phyloP scores from a whole-genome alignment of 495 filamentous ascomycete genomes.

The Apodospora peruviana region DNA sequence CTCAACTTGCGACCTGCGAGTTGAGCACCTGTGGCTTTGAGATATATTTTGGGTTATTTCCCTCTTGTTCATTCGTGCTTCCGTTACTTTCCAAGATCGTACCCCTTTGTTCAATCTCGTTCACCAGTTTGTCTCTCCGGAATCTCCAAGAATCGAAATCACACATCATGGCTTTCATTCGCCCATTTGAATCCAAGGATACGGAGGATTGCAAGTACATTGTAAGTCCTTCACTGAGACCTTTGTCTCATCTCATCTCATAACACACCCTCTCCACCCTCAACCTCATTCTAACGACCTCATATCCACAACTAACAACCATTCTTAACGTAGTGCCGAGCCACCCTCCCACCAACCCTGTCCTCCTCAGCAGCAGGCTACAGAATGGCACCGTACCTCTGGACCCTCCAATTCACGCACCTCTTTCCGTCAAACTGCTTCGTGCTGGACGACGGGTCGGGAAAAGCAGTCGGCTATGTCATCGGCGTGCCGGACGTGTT shows the following conservation, averaged over 20 bases:
- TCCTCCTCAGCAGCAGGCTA: constrained; percentile 14
- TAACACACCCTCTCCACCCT: neutral
- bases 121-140: neutral
- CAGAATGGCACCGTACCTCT: constrained; percentile 35
- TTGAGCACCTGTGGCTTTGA: too few relatives aligned
- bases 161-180: constrained; percentile 29
- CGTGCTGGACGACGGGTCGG: constrained; percentile 35
- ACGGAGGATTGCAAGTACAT: constrained; percentile 29
- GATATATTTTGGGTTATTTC: too few relatives aligned
- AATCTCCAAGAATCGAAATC: neutral
- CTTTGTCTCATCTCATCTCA: neutral
- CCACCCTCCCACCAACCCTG: constrained; percentile 33
- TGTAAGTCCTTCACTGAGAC: constrained; percentile 14
- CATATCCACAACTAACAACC: neutral
- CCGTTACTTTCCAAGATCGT: neutral
- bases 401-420: constrained; percentile 38
- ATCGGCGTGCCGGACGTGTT: constrained; percentile 33
- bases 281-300: neutral
- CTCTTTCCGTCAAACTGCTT: constrained; percentile 31
- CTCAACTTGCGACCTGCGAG: too few relatives aligned
- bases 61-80: neutral
- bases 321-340: constrained; percentile 30
- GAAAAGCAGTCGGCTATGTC: constrained; percentile 34
- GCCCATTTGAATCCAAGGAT: constrained; percentile 25
- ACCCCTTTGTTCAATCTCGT: neutral